These are phyloP conservation scores for Globisporangium middletonii DNA, from an alignment of 352 stramenopile genomes.

Conservation along the genomic window DNA sequence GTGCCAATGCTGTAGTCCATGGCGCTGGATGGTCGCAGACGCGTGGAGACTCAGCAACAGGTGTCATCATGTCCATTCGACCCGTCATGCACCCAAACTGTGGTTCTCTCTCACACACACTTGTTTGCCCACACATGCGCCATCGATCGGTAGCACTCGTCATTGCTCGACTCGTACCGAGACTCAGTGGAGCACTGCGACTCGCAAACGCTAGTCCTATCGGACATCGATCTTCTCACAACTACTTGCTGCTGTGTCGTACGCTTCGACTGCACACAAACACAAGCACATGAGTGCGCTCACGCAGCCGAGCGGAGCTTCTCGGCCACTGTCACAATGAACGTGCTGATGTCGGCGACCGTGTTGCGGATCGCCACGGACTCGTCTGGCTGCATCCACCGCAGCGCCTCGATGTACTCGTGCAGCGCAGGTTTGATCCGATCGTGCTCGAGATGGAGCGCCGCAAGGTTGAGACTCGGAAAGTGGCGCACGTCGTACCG, in stretches of 20 bases:
- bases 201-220: background rate
- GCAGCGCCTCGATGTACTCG: slow-evolving; percentile 70
- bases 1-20: too few relatives aligned
- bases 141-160: too few relatives aligned
- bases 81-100: too few relatives aligned
- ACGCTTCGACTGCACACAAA: background rate
- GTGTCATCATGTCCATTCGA: too few relatives aligned
- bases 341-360: slow-evolving; percentile 54
- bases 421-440: slow-evolving; percentile 57
- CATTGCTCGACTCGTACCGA: background rate
- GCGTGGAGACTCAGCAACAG: too few relatives aligned
- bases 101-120: too few relatives aligned
- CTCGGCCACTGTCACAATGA: slow-evolving; percentile 46
- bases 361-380: slow-evolving; percentile 57
- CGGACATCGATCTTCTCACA: background rate
- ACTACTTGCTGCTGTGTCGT: background rate
- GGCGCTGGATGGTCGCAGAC: too few relatives aligned
- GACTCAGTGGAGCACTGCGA: background rate
- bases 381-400: slow-evolving; percentile 58
- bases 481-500: slow-evolving; percentile 71
- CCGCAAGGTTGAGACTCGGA: slow-evolving; percentile 57
- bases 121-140: too few relatives aligned
- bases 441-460: slow-evolving; percentile 55
- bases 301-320: slow-evolving; percentile 23
- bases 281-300: background rate